Evolutionary conservation across 129 eudicot species (phyloP).

Genomic region (Calendula officinalis): DNA sequence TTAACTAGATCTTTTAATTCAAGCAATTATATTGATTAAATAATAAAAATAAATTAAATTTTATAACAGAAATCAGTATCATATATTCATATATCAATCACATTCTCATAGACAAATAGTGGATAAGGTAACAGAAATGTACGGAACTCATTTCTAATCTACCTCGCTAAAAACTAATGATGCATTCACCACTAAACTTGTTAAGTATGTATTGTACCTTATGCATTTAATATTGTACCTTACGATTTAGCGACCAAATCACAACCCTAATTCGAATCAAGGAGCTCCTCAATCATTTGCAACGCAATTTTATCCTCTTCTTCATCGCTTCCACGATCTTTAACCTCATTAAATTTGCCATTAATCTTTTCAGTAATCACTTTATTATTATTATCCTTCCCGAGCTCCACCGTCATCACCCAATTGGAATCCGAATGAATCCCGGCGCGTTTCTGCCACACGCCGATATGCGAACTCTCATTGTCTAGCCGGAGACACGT

Average conservation of each 20-base stretch:
- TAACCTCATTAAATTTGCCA: conserved; percentile 1
- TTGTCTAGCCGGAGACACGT: conserved; percentile 89
- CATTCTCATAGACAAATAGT: too few relatives aligned
- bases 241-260: neutral
- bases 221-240: too few relatives aligned
- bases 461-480: conserved; percentile 82
- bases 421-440: conserved; percentile 64
- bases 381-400: conserved; percentile 41
- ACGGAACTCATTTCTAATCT: too few relatives aligned
- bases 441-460: conserved; percentile 96
- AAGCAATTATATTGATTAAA: too few relatives aligned
- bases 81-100: too few relatives aligned
- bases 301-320: conserved; percentile 85
- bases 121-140: too few relatives aligned
- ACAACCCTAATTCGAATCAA: conserved; percentile 47
- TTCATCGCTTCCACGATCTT: conserved; percentile 23
- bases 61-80: too few relatives aligned
- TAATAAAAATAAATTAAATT: too few relatives aligned
- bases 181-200: too few relatives aligned
- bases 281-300: conserved; percentile 96
- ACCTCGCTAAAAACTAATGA: too few relatives aligned
- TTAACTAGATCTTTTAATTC: too few relatives aligned
- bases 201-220: too few relatives aligned
- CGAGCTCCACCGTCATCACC: conserved; percentile 95
- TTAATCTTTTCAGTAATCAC: neutral